Conservation (phyloP, 768 basidiomycete genomes). For the Clitopilus passeckerianus region DNA sequence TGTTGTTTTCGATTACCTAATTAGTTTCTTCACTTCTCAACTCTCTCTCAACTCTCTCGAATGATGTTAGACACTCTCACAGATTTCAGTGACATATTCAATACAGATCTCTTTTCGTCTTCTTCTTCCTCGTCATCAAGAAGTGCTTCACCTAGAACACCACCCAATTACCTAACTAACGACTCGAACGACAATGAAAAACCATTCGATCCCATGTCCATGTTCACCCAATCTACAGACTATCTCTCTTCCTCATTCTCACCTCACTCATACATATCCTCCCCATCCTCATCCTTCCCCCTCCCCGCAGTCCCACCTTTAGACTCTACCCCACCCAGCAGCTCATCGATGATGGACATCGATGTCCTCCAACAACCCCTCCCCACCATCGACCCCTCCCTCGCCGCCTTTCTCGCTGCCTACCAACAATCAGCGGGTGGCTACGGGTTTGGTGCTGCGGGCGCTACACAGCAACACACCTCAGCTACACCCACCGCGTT, state of each 20-base stretch:
- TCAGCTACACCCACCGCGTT: conserved; percentile 9
- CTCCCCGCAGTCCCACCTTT: neutral
- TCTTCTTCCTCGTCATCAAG: conserved; percentile 18
- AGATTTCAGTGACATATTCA: conserved; percentile 60
- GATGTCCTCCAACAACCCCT: neutral
- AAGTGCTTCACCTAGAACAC: conserved; percentile 21
- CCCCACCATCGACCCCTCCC: neutral
- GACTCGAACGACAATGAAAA: conserved; percentile 41
- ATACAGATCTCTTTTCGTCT: conserved; percentile 50
- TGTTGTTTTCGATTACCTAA: neutral
- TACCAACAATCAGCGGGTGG: neutral
- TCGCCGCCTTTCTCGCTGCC: neutral
- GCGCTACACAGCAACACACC: conserved; percentile 35
- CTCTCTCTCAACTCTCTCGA: conserved; percentile 1
- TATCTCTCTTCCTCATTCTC: neutral
- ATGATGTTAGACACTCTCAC: conserved; percentile 9
- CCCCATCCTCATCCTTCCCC: neutral
- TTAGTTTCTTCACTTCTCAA: neutral
- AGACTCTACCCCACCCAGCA: neutral
- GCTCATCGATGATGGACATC: neutral
- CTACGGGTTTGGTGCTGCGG: neutral
- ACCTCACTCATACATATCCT: neutral
- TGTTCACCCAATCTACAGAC: conserved; percentile 12
- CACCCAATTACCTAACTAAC: conserved; percentile 38
- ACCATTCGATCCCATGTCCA: conserved; percentile 19